Conservation (phyloP, 352 stramenopile genomes). For the Pythium angustatum region DNA sequence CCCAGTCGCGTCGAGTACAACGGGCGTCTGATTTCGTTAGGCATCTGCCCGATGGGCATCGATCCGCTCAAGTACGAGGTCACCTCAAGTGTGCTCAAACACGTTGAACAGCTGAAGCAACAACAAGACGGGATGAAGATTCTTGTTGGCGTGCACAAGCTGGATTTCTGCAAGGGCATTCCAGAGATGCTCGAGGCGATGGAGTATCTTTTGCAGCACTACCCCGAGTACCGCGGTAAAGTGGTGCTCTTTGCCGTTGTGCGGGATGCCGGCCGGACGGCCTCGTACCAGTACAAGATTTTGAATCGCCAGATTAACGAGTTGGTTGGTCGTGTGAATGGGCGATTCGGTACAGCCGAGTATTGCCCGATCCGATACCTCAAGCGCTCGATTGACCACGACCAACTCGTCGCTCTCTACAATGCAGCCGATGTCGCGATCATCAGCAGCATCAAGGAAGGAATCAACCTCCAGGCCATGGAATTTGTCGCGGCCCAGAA, state of each 20-base stretch:
- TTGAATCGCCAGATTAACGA: conserved; percentile 89
- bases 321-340: conserved; percentile 88
- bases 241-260: conserved; percentile 95
- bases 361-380: conserved; percentile 89
- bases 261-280: conserved; percentile 59
- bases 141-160: conserved; percentile 75
- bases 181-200: conserved; percentile 89
- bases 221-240: conserved; percentile 92
- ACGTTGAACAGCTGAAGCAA: conserved; percentile 49
- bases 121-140: conserved; percentile 77
- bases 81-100: conserved; percentile 49
- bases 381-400: conserved; percentile 83
- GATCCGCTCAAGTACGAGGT: conserved; percentile 82
- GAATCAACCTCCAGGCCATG: conserved; percentile 91
- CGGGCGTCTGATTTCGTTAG: conserved; percentile 81
- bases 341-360: conserved; percentile 82
- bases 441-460: conserved; percentile 89
- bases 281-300: conserved; percentile 77
- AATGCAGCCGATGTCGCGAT: conserved; percentile 88
- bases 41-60: conserved; percentile 91
- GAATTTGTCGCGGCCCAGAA: conserved; percentile 89
- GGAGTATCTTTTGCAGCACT: conserved; percentile 86
- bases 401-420: conserved; percentile 89
- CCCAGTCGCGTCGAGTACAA: conserved; percentile 88
- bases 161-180: conserved; percentile 87